These are phyloP conservation scores for Melaleuca alternifolia DNA, from an alignment of 345 rosid species.

Conservation along the genomic window DNA sequence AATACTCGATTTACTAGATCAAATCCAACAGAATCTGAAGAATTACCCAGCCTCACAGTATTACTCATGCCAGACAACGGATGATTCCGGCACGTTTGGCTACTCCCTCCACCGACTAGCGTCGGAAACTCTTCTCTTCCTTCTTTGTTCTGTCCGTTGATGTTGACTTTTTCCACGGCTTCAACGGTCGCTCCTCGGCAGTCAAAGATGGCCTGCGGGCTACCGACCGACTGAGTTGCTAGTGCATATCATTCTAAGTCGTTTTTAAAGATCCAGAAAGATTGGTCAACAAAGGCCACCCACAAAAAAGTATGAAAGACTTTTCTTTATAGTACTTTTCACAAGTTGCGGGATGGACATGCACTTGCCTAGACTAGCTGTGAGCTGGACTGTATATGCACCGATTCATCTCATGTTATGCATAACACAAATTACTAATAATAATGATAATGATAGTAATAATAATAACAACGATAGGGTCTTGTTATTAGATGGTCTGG, in stretches of 20 bases:
- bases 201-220: background rate
- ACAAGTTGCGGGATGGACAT: background rate
- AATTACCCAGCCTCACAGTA: background rate
- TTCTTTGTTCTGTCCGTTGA: background rate
- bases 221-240: fast-evolving
- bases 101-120: background rate
- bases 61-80: background rate
- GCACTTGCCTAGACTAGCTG: background rate
- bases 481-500: fast-evolving
- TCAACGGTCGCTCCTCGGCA: background rate
- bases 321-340: background rate
- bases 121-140: fast-evolving
- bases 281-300: background rate
- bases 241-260: background rate
- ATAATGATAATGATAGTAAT: background rate
- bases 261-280: background rate
- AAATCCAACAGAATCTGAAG: background rate
- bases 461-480: background rate
- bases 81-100: background rate
- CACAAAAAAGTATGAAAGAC: background rate
- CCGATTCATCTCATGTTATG: fast-evolving
- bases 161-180: background rate
- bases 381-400: background rate
- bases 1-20: background rate
- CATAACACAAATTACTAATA: fast-evolving